These are phyloP conservation scores for Vaccinium corymbosum DNA, from an alignment of 148 eudicot genomes.

Conservation along the genomic window DNA sequence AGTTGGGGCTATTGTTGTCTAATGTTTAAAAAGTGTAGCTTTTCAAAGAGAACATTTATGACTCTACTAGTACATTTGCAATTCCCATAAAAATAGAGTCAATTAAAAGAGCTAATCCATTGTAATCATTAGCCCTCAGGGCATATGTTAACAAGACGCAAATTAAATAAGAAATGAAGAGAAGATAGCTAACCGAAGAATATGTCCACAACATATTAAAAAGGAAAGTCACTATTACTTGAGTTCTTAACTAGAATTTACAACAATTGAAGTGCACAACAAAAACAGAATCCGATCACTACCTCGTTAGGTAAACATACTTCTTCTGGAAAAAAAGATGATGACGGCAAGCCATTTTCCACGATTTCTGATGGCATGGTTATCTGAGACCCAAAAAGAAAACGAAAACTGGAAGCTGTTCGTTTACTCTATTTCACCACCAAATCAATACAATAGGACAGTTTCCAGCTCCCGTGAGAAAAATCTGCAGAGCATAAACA, in stretches of 20 bases:
- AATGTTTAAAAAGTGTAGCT: no score
- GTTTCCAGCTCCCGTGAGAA: constrained; percentile 11
- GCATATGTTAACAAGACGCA: no score
- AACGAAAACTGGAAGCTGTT: neutral
- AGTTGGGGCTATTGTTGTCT: no score
- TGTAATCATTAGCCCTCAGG: no score
- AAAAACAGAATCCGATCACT: constrained; percentile 8
- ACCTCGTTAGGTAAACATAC: constrained; percentile 47
- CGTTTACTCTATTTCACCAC: constrained; percentile 7
- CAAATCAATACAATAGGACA: constrained; percentile 19
- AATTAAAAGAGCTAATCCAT: no score
- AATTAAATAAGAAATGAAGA: neutral
- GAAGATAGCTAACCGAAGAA: neutral
- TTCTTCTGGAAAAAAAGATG: constrained; percentile 45
- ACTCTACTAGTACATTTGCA: no score
- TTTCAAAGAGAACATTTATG: no score
- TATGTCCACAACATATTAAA: neutral
- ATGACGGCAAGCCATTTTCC: constrained; percentile 46
- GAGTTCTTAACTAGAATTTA: neutral
- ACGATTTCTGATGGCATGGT: constrained; percentile 49
- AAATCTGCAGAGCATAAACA: constrained; percentile 21
- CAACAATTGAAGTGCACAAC: neutral
- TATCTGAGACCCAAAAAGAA: neutral
- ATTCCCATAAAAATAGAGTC: no score
- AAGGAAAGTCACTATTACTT: neutral